Conservation (phyloP, 495 filamentous ascomycete species). For the Venustampulla echinocandica region DNA sequence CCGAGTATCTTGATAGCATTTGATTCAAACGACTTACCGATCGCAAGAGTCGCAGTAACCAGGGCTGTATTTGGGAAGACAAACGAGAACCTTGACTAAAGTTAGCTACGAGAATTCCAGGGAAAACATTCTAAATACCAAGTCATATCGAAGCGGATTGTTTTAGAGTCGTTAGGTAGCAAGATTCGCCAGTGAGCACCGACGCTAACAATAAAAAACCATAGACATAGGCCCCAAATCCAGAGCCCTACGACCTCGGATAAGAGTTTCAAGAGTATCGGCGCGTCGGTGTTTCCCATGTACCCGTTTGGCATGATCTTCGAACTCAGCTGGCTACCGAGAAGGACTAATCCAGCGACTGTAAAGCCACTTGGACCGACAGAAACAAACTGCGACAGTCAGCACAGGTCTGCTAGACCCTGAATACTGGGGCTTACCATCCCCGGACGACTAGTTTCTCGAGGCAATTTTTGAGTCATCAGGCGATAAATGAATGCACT, state of each 20-base stretch:
- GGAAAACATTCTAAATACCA: too few species aligned
- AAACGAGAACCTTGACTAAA: slow-evolving; percentile 47
- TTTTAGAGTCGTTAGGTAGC: slow-evolving; percentile 33
- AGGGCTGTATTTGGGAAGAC: slow-evolving; percentile 80
- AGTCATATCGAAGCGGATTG: slow-evolving; percentile 72
- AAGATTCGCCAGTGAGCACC: slow-evolving; percentile 70
- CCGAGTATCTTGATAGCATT: slow-evolving; percentile 56
- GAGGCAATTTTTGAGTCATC: slow-evolving; percentile 85
- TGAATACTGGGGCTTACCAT: slow-evolving; percentile 38
- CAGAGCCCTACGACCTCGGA: slow-evolving; percentile 52
- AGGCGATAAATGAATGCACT: slow-evolving; percentile 79
- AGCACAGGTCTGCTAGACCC: not conserved
- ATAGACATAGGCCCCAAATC: slow-evolving; percentile 78
- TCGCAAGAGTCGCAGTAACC: slow-evolving; percentile 61
- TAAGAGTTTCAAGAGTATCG: slow-evolving; percentile 32
- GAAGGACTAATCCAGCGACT: slow-evolving; percentile 51
- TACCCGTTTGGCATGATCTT: slow-evolving; percentile 34
- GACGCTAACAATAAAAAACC: slow-evolving; percentile 77
- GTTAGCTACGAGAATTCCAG: too few species aligned
- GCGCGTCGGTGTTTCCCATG: slow-evolving; percentile 28
- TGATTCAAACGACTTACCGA: slow-evolving; percentile 57
- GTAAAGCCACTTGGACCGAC: slow-evolving; percentile 78
- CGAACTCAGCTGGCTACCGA: slow-evolving; percentile 30
- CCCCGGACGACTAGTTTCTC: slow-evolving; percentile 65
- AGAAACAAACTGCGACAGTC: slow-evolving; percentile 50